Evolutionary conservation across 352 stramenopile species (phyloP), one percentile per base, ranked within the genome.

Genomic region (Thalassiosira livingstoniorum): DNA sequence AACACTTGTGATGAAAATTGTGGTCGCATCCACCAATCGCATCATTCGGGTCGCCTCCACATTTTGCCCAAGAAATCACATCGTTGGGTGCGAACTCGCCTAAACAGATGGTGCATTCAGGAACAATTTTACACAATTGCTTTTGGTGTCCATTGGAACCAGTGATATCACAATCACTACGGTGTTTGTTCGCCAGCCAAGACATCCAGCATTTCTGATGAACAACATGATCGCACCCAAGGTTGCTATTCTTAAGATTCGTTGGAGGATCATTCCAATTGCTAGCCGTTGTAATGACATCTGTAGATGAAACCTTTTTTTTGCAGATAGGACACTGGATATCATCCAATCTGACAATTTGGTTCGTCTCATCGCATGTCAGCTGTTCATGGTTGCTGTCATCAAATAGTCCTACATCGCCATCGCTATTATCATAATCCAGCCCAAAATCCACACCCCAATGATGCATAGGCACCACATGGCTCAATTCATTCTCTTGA

Each of bases 1-100:
- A 54, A 58, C 80, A 87, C 39, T 66, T 68, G 51, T 73, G n/a
- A 62, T 87, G 80, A 58, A 85, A 87, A 32, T 85, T 83, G 51
- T 87, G 80, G 74, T 80, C 76, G 43, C 80, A 87, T 34, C 74
- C 74, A n/a, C 3, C 43, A 21, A 39, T 58, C 10, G 58, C 34
- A n/a, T 51, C 1, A n/a, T 51, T 70, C 25, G 61, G 7, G 66
- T 81, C 71, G 0, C 71, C 78, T 15, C 78, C 78, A 57, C 81
- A 70, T 60, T 85, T 85, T 29, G 78, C 78, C 78, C 78, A 85
- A 23, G 70, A 47, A 45, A 85, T 80, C n/a, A 47, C 73, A 71
- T 85, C 65, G 23, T 73, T 72, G 42, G 71, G 45, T 32, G 62
- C 53, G 66, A 76, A 85, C 39, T 78, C 15, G 27, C 81, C 78